These are phyloP conservation scores for Deuterostichococcus epilithicus DNA, from an alignment of 139 green algal species.

Conservation along the genomic window DNA sequence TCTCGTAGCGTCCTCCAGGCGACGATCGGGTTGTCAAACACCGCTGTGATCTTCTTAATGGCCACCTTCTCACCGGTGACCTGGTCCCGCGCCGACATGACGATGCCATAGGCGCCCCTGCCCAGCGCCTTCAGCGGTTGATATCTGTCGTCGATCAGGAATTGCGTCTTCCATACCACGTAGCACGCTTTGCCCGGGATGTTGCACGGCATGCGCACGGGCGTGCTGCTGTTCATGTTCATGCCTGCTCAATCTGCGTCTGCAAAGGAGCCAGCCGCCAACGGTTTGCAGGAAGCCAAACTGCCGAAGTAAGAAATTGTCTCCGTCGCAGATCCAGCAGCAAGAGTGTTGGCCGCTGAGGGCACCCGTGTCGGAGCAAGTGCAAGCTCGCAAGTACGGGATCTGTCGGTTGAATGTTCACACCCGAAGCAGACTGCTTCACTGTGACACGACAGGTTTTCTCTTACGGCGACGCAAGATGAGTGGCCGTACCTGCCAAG, in stretches of 20 bases:
- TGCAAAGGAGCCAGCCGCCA: not conserved
- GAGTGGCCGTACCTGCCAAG: too few species aligned
- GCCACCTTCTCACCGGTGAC: constrained; percentile 81
- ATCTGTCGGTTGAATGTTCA: too few species aligned
- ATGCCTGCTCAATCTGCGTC: too few species aligned
- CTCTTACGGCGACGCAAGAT: too few species aligned
- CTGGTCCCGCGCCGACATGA: constrained; percentile 87
- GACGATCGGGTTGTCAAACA: constrained; percentile 95
- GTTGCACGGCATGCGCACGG: constrained; percentile 56
- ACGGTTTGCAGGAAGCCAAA: too few species aligned
- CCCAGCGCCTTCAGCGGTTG: constrained; percentile 76
- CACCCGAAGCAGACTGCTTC: too few species aligned
- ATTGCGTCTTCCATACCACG: constrained; percentile 80
- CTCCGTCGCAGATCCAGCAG: too few species aligned
- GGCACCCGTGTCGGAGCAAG: too few species aligned
- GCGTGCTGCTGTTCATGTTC: constrained; percentile 40
- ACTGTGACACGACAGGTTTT: too few species aligned
- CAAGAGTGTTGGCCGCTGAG: too few species aligned
- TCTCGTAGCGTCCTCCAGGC: constrained; percentile 88
- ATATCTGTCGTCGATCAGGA: constrained; percentile 84
- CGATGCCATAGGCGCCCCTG: constrained; percentile 96
- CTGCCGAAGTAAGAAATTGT: too few species aligned
- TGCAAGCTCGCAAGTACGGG: too few species aligned
- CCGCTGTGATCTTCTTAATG: constrained; percentile 97
- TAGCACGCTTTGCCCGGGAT: constrained; percentile 76